Base-by-base conservation (phyloP, 768 basidiomycete genomes). In the Guyanaporus albipodus region DNA sequence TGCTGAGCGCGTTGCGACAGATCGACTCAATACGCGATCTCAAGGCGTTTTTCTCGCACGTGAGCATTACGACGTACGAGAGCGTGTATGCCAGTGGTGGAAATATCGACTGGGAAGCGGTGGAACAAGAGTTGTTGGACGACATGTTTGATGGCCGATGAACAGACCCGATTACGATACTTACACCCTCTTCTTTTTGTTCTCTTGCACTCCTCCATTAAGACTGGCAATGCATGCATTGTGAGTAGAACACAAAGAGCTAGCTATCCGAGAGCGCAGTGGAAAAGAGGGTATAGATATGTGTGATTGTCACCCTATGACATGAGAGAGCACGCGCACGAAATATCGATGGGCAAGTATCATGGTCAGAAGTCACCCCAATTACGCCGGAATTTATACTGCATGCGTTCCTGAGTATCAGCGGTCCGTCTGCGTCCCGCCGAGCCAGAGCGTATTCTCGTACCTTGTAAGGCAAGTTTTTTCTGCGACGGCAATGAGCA, bases 391-490 rank as follows among this genome's bases (percentile, higher is more conserved):
- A 92, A 91, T 69, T 91, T 92, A 67, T 91, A 91, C 89, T 91
- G 80, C 68, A 86, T 74, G 35, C 77, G 78, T 50, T 69, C 71
- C 79, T 81, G 54, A 37, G 56, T 24, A 66, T 85, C 57, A 87
- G 76, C 57, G 56, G 67, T 66, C 66, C 42, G 45, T 56, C 48
- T 69, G 42, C 60, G 49, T 44, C 46, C 35, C 48, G 38, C 41
- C 37, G 45, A 27, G 37, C 52, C 7, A 21, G 19, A 18, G 36
- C 24, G 31, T 42, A 42, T 34, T 38, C 33, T 57, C 55, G 58
- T 73, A 91, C 89, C 85, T 92, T 92, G 79, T 92, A 92, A 12
- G 90, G 90, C 42, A 89, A 54, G 62, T 91, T 91, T 70, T 77
- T 87, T 64, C 85, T 84, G 59, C 17, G 37, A 21, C 14, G 49